phyloP scores from a whole-genome alignment of 2,329 filamentous ascomycete genomes.

The Fonsecaea pedrosoi region DNA sequence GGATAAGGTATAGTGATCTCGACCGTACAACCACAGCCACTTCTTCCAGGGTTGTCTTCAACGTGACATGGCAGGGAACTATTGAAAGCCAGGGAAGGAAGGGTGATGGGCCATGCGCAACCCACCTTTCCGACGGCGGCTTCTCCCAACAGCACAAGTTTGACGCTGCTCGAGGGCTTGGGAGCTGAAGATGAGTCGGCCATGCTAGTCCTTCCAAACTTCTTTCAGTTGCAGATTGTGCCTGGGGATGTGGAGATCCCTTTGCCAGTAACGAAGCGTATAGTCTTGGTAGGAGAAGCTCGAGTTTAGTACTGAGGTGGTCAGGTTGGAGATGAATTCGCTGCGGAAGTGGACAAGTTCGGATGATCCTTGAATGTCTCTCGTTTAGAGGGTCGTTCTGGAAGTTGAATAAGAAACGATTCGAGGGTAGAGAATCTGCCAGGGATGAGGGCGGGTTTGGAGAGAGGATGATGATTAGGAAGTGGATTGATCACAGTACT shows the following conservation, averaged over 20 bases:
- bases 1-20: slow-evolving; percentile 33
- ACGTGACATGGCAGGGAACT: slow-evolving; percentile 21
- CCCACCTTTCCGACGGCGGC: slow-evolving; percentile 96
- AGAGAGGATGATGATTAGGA: slow-evolving; percentile 21
- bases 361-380: not conserved
- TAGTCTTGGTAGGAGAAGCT: not conserved
- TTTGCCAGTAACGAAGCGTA: not conserved
- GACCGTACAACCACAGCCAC: slow-evolving; percentile 25
- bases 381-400: not conserved
- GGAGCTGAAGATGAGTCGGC: slow-evolving; percentile 73
- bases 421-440: not conserved
- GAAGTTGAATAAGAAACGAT: not conserved
- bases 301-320: not conserved
- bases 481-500: slow-evolving; percentile 9
- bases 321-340: not conserved
- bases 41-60: slow-evolving; percentile 16
- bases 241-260: not conserved
- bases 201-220: slow-evolving; percentile 57
- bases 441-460: slow-evolving; percentile 1
- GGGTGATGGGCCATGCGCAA: slow-evolving; percentile 28
- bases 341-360: not conserved
- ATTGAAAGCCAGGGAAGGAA: slow-evolving; percentile 24
- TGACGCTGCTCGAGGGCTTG: slow-evolving; percentile 99
- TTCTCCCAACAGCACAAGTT: slow-evolving; percentile 96
- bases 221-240: not conserved